These are phyloP conservation scores for Novymonas esmeraldas DNA, from an alignment of 208 protist species.

Conservation along the genomic window DNA sequence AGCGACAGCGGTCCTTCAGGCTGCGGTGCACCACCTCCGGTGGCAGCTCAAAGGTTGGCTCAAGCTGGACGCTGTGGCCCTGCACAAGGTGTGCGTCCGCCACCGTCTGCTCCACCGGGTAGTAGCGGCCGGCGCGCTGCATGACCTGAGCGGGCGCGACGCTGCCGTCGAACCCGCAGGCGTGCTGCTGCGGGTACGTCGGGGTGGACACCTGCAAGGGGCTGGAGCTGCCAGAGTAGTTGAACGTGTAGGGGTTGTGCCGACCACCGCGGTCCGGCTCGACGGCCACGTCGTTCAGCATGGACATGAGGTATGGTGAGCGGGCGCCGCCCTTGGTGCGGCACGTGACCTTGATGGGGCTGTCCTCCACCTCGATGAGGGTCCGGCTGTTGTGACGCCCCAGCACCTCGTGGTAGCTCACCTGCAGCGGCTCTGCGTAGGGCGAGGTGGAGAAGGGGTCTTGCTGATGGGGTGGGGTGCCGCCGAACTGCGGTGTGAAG, in stretches of 20 bases:
- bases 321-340: conserved; percentile 43
- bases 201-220: conserved; percentile 42
- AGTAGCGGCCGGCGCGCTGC: background rate
- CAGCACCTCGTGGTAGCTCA: conserved; percentile 35
- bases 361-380: conserved; percentile 45
- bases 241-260: conserved; percentile 48
- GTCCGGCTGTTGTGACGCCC: conserved; percentile 39
- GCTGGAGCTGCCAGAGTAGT: conserved; percentile 48
- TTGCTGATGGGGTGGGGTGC: conserved; percentile 21
- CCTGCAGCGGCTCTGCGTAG: conserved; percentile 35
- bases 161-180: conserved; percentile 2
- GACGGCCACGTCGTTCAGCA: conserved; percentile 15
- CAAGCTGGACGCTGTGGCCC: conserved; percentile 25
- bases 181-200: conserved; percentile 18
- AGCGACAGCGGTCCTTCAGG: conserved; percentile 70
- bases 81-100: conserved; percentile 13
- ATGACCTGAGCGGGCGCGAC: background rate
- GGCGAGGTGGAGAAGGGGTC: conserved; percentile 28
- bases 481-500: conserved; percentile 37
- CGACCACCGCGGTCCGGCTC: conserved; percentile 30
- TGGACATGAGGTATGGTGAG: conserved; percentile 50
- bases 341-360: conserved; percentile 55
- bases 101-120: conserved; percentile 4
- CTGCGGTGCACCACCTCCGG: conserved; percentile 61
- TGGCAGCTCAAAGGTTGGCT: conserved; percentile 43